Percentiles rank a stretch among this genome's conserved stretches.
These are phyloP conservation scores for Hibiscus mutabilis DNA, from an alignment of 345 rosid genomes.

Conservation along the genomic window DNA sequence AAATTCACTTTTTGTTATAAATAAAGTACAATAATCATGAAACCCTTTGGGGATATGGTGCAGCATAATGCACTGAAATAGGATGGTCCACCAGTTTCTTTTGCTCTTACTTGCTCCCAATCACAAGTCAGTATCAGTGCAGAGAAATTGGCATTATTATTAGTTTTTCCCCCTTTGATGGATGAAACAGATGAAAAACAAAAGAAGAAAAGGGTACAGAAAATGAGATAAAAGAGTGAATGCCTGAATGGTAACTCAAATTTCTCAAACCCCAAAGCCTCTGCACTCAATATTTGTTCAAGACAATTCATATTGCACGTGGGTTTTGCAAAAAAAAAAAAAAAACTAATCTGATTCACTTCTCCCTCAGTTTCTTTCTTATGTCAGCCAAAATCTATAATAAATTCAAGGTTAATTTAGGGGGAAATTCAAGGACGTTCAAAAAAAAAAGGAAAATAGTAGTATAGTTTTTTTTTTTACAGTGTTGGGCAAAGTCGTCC, in stretches of 20 bases:
- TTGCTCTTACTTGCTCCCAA: slow-evolving; percentile 13
- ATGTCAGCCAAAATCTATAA: no score
- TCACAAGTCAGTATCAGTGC: slow-evolving; percentile 17
- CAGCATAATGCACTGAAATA: slow-evolving; percentile 16
- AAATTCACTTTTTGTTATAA: not conserved
- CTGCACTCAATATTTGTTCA: not conserved
- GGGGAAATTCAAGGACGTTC: no score
- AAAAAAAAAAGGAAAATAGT: no score
- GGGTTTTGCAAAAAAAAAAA: not conserved
- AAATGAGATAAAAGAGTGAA: not conserved
- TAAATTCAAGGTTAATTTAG: no score
- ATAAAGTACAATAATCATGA: slow-evolving; percentile 6
- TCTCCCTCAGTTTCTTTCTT: no score
- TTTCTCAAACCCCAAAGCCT: not conserved
- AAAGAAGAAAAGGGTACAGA: not conserved
- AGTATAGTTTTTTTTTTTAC: no score
- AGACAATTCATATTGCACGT: slow-evolving; percentile 17
- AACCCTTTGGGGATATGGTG: slow-evolving; percentile 15
- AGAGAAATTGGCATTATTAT: not conserved
- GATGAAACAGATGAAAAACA: not conserved
- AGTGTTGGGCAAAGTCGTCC: no score
- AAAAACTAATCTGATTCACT: no score
- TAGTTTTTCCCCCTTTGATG: no score
- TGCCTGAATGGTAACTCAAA: not conserved
- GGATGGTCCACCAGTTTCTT: slow-evolving; percentile 18